These are phyloP conservation scores for Phylloporus sp. DNA, from an alignment of 768 basidiomycete genomes.

Conservation along the genomic window DNA sequence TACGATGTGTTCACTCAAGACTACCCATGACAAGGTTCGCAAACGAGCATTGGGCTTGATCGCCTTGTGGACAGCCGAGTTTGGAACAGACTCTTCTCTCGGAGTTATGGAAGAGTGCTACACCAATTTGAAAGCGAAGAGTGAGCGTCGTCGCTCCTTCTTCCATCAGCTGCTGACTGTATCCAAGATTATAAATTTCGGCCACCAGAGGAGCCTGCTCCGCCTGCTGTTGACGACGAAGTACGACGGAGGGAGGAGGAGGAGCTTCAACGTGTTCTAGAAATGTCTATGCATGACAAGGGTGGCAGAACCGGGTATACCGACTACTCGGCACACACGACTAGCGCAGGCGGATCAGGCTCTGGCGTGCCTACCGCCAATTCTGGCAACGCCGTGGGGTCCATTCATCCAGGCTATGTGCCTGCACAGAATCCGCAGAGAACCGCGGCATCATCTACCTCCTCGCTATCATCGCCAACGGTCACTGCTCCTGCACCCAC, in stretches of 20 bases:
- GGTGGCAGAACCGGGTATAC: slow-evolving; percentile 68
- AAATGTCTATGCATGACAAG: slow-evolving; percentile 89
- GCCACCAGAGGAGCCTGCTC: slow-evolving; percentile 54
- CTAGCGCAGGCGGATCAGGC: slow-evolving; percentile 35
- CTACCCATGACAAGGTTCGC: slow-evolving; percentile 88
- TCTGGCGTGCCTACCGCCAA: slow-evolving; percentile 19
- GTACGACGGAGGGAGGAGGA: slow-evolving; percentile 85
- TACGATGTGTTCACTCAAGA: slow-evolving; percentile 44
- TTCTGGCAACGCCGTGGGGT: slow-evolving; percentile 18
- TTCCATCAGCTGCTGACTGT: slow-evolving; percentile 10
- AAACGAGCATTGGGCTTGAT: slow-evolving; percentile 68
- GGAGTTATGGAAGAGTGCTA: slow-evolving; percentile 92
- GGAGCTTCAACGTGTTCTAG: slow-evolving; percentile 87
- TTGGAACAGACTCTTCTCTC: slow-evolving; percentile 72
- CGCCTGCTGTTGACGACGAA: slow-evolving; percentile 73
- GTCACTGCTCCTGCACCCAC: slow-evolving; percentile 13
- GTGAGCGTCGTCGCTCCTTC: slow-evolving; percentile 38
- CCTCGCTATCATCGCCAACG: slow-evolving; percentile 24
- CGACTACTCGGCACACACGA: slow-evolving; percentile 38
- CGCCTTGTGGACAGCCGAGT: slow-evolving; percentile 81
- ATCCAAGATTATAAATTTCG: slow-evolving; percentile 69
- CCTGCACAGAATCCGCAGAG: slow-evolving; percentile 51
- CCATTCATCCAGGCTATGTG: slow-evolving; percentile 52
- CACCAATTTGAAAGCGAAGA: slow-evolving; percentile 75
- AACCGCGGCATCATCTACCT: slow-evolving; percentile 25